Base-by-base conservation (phyloP, 176 grass and related monocot species). In the Eremochloa ophiuroides region DNA sequence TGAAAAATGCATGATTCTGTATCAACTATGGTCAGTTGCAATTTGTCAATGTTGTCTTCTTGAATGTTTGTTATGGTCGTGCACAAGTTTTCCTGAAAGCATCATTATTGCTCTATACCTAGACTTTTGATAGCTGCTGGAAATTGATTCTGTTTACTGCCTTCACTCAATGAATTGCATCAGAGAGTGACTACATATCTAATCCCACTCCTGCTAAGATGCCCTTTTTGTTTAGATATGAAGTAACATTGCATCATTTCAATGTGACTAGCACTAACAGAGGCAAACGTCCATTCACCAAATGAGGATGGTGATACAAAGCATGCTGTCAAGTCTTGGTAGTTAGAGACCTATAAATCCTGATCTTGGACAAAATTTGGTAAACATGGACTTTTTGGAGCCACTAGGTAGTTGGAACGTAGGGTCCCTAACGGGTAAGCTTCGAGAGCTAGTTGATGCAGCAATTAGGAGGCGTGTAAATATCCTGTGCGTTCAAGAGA, bases 51-150 rank as follows among this genome's bases (percentile, higher is more conserved):
- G 17, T 22, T 38, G 39, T 65, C 14, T 50, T 23, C 31, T 39
- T 74, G 58, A 46, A 73, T 63, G 6, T 3, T 22, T 65, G 18
- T 77, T 44, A 46, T 44, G 27, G 11, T 17, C 43, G 75, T 14
- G 40, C 14, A 55, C 48, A 80, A 23, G 10, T 58, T 76, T 31
- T 46, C 47, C 48, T 27, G 23, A 67, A 53, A 71, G 10, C 8
- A 85, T 65, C 63, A 85, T 78, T 59, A 86, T 73, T 89, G 38
- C 73, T 72, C 58, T 78, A 73, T 29, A 60, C 39, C 26, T 85
- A 71, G n/a, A 78, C 10, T 51, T 31, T 71, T 39, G 15, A 70
- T 64, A 37, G 53, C 50, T 3, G 15, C n/a, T 85, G 53, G 55
- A 64, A 35, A 17, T 40, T 29, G 53, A 5, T 26, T 23, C 5